Conservation (phyloP, 257 asterid species). For the Nicotiana otophora region DNA sequence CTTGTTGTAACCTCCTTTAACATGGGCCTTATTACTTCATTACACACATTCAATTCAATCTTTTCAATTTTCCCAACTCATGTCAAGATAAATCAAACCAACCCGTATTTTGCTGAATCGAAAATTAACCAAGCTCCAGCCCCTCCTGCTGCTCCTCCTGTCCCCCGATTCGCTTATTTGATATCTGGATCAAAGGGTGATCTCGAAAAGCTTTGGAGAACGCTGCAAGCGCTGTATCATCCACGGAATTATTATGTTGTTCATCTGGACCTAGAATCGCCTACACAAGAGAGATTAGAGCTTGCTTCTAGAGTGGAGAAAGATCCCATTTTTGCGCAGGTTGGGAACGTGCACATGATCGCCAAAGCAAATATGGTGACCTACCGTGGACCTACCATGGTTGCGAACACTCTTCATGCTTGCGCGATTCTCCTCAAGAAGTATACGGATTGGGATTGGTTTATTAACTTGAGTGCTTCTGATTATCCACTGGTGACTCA, state of each 20-base stretch:
- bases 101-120: slow-evolving; percentile 37
- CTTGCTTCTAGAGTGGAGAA: slow-evolving; percentile 51
- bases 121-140: slow-evolving; percentile 39
- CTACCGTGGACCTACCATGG: slow-evolving; percentile 96
- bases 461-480: slow-evolving; percentile 96
- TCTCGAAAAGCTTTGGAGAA: slow-evolving; percentile 83
- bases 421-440: slow-evolving; percentile 83
- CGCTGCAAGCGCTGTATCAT: slow-evolving; percentile 72
- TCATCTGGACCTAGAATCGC: slow-evolving; percentile 86
- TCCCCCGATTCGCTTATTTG: slow-evolving; percentile 80
- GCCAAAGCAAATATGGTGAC: slow-evolving; percentile 87
- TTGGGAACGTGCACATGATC: slow-evolving; percentile 69
- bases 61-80: slow-evolving; percentile 50
- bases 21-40: slow-evolving; percentile 60
- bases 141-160: slow-evolving; percentile 44
- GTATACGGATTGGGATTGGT: slow-evolving; percentile 91
- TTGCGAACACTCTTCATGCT: slow-evolving; percentile 89
- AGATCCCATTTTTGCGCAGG: slow-evolving; percentile 43
- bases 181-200: slow-evolving; percentile 87
- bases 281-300: slow-evolving; percentile 67
- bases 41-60: slow-evolving; percentile 52
- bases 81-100: slow-evolving; percentile 23
- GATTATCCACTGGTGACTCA: slow-evolving; percentile 98
- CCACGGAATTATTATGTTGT: slow-evolving; percentile 84
- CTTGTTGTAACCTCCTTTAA: slow-evolving; percentile 65